phyloP scores from a whole-genome alignment of 1,139 yeast genomes.

The Taphrina flavorubra region DNA sequence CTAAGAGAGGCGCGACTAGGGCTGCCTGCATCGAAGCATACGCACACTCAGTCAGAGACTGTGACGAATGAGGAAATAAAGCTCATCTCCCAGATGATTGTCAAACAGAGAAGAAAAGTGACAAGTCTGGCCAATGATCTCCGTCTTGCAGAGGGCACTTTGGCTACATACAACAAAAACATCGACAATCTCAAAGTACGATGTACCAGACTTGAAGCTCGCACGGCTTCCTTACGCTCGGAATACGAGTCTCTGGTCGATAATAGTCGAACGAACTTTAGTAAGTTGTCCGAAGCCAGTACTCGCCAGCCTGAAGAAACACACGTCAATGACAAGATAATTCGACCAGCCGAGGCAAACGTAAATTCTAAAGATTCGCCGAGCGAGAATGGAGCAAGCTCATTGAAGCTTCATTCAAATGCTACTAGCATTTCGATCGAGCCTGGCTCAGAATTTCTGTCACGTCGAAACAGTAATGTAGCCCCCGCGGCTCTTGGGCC shows the following conservation, averaged over 20 bases:
- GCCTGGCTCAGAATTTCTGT: background rate
- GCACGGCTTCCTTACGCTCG: background rate
- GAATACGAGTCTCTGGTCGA: background rate
- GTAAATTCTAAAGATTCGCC: background rate
- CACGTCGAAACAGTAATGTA: background rate
- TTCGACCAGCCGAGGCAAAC: background rate
- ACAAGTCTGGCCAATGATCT: background rate
- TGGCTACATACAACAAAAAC: slow-evolving; percentile 1
- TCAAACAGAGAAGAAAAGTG: slow-evolving; percentile 3
- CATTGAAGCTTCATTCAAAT: background rate
- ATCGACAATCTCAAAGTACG: background rate
- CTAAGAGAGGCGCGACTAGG: background rate
- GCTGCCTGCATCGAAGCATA: background rate
- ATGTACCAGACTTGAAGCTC: background rate
- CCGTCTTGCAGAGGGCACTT: background rate
- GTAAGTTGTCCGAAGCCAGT: background rate
- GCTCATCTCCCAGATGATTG: background rate
- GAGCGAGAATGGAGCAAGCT: background rate
- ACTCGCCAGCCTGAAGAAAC: background rate
- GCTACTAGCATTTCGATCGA: background rate
- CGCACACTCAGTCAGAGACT: background rate
- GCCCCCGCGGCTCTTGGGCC: background rate
- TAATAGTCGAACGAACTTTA: background rate
- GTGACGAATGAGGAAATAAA: background rate
- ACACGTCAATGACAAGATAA: background rate